A percentile compares a stretch with the other conserved stretches of the same genome.
Conservation (phyloP, 768 basidiomycete genomes). For the Boletus rufocinnamomeus region DNA sequence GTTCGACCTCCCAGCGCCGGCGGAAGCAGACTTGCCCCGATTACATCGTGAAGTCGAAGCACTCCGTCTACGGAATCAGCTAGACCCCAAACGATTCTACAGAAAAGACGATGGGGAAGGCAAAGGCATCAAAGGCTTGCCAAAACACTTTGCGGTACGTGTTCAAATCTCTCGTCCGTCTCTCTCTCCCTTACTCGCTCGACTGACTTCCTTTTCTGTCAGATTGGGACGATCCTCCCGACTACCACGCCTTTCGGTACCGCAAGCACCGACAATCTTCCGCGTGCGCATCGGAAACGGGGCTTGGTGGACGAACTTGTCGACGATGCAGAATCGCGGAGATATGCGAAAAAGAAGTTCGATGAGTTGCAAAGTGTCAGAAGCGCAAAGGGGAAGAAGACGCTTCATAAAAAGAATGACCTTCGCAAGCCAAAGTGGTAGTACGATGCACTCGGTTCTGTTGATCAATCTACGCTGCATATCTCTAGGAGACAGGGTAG, state of each 20-base stretch:
- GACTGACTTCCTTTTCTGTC: slow-evolving; percentile 13
- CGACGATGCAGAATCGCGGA: slow-evolving; percentile 81
- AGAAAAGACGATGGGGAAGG: slow-evolving; percentile 84
- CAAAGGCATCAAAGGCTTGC: slow-evolving; percentile 79
- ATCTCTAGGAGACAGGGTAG: slow-evolving; percentile 2
- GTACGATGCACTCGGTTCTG: slow-evolving; percentile 14
- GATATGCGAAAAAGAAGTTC: slow-evolving; percentile 93
- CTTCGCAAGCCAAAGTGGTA: slow-evolving; percentile 72
- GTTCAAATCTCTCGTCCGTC: slow-evolving; percentile 1
- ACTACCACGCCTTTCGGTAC: slow-evolving; percentile 72
- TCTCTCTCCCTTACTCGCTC: slow-evolving; percentile 1
- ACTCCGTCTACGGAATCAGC: slow-evolving; percentile 78
- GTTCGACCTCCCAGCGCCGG: slow-evolving; percentile 87
- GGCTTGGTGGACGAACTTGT: slow-evolving; percentile 88
- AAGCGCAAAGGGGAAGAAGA: slow-evolving; percentile 69
- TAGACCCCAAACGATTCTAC: slow-evolving; percentile 93
- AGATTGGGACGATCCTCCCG: slow-evolving; percentile 82
- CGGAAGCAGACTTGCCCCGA: slow-evolving; percentile 75
- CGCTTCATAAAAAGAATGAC: slow-evolving; percentile 64
- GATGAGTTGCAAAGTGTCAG: slow-evolving; percentile 70
- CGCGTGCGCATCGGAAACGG: slow-evolving; percentile 69
- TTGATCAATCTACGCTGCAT: slow-evolving; percentile 11
- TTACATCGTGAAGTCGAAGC: slow-evolving; percentile 87
- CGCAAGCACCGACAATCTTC: slow-evolving; percentile 68
- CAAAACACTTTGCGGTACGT: slow-evolving; percentile 88